Percentiles rank a stretch among this genome's conserved stretches.
These are phyloP conservation scores for Beauveria sp. DNA, from an alignment of 2,329 filamentous ascomycete genomes.

Conservation along the genomic window DNA sequence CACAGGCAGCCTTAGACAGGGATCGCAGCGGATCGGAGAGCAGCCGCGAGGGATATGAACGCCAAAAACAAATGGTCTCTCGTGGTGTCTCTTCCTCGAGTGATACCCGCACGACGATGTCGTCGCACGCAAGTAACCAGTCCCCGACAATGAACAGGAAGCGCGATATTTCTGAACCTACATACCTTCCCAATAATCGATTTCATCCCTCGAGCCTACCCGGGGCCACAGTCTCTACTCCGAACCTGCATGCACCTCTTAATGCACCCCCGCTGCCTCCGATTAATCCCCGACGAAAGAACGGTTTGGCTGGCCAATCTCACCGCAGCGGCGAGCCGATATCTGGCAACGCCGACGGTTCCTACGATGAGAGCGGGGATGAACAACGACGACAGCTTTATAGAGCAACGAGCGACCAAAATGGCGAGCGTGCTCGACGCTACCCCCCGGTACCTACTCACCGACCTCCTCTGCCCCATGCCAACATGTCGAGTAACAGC, in stretches of 20 bases:
- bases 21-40: slow-evolving; percentile 50
- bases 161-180: slow-evolving; percentile 44
- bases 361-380: slow-evolving; percentile 17
- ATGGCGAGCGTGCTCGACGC: slow-evolving; percentile 21
- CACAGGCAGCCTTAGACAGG: slow-evolving; percentile 32
- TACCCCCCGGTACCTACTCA: slow-evolving; percentile 19
- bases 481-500: slow-evolving; percentile 22
- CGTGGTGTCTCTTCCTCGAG: slow-evolving; percentile 13
- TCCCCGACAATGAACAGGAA: slow-evolving; percentile 29
- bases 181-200: slow-evolving; percentile 29
- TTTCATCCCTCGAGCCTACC: slow-evolving; percentile 29
- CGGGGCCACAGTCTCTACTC: slow-evolving; percentile 25
- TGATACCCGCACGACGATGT: slow-evolving; percentile 23
- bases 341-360: slow-evolving; percentile 19
- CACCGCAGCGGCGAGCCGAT: slow-evolving; percentile 28
- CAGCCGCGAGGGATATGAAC: slow-evolving; percentile 37
- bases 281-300: slow-evolving; percentile 50
- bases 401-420: slow-evolving; percentile 35
- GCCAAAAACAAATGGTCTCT: slow-evolving; percentile 17
- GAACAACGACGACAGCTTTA: slow-evolving; percentile 33
- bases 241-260: slow-evolving; percentile 28
- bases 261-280: slow-evolving; percentile 46
- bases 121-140: slow-evolving; percentile 22
- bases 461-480: slow-evolving; percentile 21
- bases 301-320: slow-evolving; percentile 29